These are phyloP conservation scores for Seiridium cupressi DNA, from an alignment of 2,329 filamentous ascomycete genomes.

Conservation along the genomic window DNA sequence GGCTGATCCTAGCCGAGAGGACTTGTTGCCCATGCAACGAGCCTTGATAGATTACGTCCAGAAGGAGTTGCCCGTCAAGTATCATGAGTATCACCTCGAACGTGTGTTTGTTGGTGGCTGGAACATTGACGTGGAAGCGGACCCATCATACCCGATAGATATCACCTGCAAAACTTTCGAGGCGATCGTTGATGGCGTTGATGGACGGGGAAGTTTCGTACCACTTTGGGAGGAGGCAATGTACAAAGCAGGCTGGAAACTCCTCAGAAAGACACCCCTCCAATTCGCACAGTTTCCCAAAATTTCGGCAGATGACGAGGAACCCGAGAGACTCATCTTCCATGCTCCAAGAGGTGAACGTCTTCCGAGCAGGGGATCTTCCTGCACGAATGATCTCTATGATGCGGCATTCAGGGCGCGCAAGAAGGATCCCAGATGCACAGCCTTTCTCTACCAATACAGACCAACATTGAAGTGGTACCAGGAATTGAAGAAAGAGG, in stretches of 20 bases:
- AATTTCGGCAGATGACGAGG: slow-evolving; percentile 19
- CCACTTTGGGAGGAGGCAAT: slow-evolving; percentile 32
- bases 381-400: slow-evolving; percentile 44
- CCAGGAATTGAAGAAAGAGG: slow-evolving; percentile 40
- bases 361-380: slow-evolving; percentile 17
- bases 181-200: slow-evolving; percentile 24
- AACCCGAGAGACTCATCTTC: slow-evolving; percentile 39
- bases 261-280: slow-evolving; percentile 21
- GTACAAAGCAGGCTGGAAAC: slow-evolving; percentile 33
- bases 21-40: slow-evolving; percentile 43
- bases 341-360: slow-evolving; percentile 39
- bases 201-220: slow-evolving; percentile 27
- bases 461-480: slow-evolving; percentile 53
- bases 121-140: slow-evolving; percentile 21
- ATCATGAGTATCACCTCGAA: slow-evolving; percentile 30
- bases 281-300: slow-evolving; percentile 15
- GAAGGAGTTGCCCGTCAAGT: slow-evolving; percentile 26
- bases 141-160: slow-evolving; percentile 36
- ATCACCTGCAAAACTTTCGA: slow-evolving; percentile 37
- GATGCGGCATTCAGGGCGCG: slow-evolving; percentile 29
- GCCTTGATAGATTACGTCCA: slow-evolving; percentile 38
- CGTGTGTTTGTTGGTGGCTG: slow-evolving; percentile 43
- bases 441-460: slow-evolving; percentile 38
- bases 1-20: slow-evolving; percentile 1
- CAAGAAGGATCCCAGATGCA: slow-evolving; percentile 13